Evolutionary conservation across 345 rosid genomes (phyloP).

Genomic region (Theobroma cacao): DNA sequence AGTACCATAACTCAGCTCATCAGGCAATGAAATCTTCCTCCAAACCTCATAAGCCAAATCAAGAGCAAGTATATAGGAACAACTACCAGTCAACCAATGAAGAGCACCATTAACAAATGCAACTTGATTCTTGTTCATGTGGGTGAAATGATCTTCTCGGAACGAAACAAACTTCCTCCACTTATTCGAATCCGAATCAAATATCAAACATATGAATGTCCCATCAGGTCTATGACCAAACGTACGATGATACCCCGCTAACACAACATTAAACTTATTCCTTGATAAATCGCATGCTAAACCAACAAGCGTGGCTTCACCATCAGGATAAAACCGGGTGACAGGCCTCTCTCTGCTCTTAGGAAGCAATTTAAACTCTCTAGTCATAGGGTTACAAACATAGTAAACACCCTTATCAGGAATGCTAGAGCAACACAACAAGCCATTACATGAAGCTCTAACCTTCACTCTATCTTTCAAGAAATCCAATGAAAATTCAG

Average conservation of each 20-base stretch:
- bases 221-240: slow-evolving; percentile 86
- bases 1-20: slow-evolving; percentile 45
- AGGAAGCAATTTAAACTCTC: slow-evolving; percentile 63
- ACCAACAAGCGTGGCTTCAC: slow-evolving; percentile 82
- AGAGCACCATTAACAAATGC: slow-evolving; percentile 69
- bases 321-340: slow-evolving; percentile 77
- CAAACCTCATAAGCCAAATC: slow-evolving; percentile 59
- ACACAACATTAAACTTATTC: slow-evolving; percentile 59
- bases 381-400: slow-evolving; percentile 83
- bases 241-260: slow-evolving; percentile 77
- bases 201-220: slow-evolving; percentile 69
- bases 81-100: slow-evolving; percentile 76
- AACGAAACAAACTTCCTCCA: slow-evolving; percentile 82
- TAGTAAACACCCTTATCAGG: slow-evolving; percentile 77
- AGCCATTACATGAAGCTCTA: slow-evolving; percentile 84
- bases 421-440: slow-evolving; percentile 83
- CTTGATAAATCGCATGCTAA: slow-evolving; percentile 48
- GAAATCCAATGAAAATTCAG: slow-evolving; percentile 69
- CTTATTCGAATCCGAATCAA: slow-evolving; percentile 66
- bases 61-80: slow-evolving; percentile 54
- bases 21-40: slow-evolving; percentile 73
- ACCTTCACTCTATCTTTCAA: slow-evolving; percentile 68
- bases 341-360: slow-evolving; percentile 65
- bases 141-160: slow-evolving; percentile 63
- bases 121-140: slow-evolving; percentile 77